phyloP scores from a whole-genome alignment of 192 early-diverging fungal species.

The Geranomyces michiganensis region DNA sequence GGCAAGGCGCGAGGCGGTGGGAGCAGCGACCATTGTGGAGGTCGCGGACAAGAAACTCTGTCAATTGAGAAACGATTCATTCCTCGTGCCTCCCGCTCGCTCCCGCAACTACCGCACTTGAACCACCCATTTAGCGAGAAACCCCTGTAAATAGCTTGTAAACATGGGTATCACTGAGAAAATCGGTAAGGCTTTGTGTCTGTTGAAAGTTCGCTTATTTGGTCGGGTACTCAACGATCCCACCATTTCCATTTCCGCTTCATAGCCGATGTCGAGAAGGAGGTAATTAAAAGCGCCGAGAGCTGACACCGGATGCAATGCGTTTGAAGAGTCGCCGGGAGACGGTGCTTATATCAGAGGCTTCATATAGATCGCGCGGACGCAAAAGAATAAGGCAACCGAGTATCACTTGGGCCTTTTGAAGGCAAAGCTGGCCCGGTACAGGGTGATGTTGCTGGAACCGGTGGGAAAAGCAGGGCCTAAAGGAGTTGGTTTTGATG shows the following conservation, averaged over 20 bases:
- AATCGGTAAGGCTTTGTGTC: conserved; percentile 38
- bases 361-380: conserved; percentile 72
- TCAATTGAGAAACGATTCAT: too few species aligned
- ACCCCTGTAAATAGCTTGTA: neutral
- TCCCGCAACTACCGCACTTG: too few species aligned
- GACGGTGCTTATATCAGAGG: neutral
- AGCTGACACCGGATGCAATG: neutral
- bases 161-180: conserved; percentile 52
- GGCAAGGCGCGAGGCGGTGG: neutral
- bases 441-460: conserved; percentile 53
- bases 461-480: conserved; percentile 52
- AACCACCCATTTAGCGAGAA: too few species aligned
- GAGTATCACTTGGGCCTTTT: conserved; percentile 98
- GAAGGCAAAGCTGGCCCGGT: conserved; percentile 88
- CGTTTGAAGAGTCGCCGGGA: neutral
- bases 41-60: too few species aligned
- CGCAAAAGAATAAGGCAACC: conserved; percentile 98
- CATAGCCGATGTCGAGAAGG: conserved; percentile 35
- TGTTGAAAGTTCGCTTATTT: conserved; percentile 4
- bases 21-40: neutral
- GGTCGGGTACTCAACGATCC: neutral
- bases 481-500: conserved; percentile 90
- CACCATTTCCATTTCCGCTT: neutral
- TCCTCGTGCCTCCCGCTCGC: too few species aligned
- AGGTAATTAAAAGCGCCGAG: conserved; percentile 17